Base-by-base conservation (phyloP, 257 asterid species). In the Plantago major region DNA sequence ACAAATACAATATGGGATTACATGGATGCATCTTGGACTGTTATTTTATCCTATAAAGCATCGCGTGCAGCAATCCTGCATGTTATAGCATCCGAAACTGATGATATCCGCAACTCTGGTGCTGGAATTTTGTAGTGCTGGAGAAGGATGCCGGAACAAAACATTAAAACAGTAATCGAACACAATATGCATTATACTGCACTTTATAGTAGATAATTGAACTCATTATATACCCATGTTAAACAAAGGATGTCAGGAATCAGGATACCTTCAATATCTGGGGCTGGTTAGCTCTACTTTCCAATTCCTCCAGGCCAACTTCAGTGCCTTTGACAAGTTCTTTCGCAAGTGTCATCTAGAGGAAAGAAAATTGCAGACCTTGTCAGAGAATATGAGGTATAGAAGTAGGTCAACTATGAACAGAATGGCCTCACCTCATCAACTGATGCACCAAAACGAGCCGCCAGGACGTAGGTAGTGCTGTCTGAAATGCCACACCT, bases 61-160 rank as follows among this genome's bases (percentile, higher is more conserved):
- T 89, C 96, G 51, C 97, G 81, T 40, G 90, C 85, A 51, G 95
- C 95, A 67, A 92, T 84, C 73, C 97, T 80, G 79, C 96, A 83
- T 13, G 79, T 60, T 66, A 83, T 84, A 49, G 97, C 95, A 71
- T 89, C 98, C 11, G 87, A 59, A 54, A 92, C 73, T 13, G 98
- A 79, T 48, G 98, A 92, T 72, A 88, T 67, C 58, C 78, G 85
- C 67, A 89, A 65, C 85, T 89, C 99, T 67, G 62, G 46, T n/a
- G 73, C 76, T 14, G 97, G 40, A 69, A 89, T 83, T 81, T 92
- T 92, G 82, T 76, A 92, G 58, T 84, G 90, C 98, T 92, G 83
- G 42, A 19, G 62, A 38, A 57, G 22, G 30, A 74, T 37, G 19
- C 66, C 60, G 60, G 38, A 51, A 14, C 28, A 13, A 46, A 30